Conservation (phyloP, 2,329 filamentous ascomycete genomes). For the Colletotrichum cuscutae region DNA sequence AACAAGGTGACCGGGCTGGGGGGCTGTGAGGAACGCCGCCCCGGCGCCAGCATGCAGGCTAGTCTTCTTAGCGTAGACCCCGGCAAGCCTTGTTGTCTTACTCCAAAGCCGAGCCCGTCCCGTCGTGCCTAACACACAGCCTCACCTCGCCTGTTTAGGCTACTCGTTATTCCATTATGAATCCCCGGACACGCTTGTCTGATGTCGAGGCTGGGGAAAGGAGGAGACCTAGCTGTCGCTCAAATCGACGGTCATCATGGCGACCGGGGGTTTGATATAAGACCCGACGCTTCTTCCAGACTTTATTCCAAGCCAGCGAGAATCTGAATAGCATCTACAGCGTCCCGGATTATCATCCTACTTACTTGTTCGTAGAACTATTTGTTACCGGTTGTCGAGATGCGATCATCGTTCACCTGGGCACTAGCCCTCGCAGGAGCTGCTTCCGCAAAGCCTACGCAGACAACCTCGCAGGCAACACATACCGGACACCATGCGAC, state of each 20-base stretch:
- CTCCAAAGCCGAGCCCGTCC: not conserved
- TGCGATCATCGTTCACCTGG: conserved; percentile 8
- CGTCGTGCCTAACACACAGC: conserved; percentile 17
- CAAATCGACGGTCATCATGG: not conserved
- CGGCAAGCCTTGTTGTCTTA: not conserved
- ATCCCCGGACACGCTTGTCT: not conserved
- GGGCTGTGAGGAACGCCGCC: not conserved
- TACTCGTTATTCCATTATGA: not conserved
- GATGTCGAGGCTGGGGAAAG: not conserved
- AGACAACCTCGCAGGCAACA: not conserved
- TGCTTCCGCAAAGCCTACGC: not conserved
- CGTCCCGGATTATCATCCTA: not conserved
- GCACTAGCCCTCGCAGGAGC: conserved; percentile 9
- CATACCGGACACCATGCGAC: not conserved
- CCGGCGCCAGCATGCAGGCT: not conserved
- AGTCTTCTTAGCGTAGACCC: not conserved
- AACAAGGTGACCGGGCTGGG: not conserved
- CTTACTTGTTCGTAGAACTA: not conserved
- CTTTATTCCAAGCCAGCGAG: not conserved
- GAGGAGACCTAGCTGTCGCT: not conserved
- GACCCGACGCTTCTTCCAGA: not conserved
- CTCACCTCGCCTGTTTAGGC: not conserved
- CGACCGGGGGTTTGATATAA: not conserved
- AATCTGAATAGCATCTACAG: not conserved
- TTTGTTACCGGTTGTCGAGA: not conserved